Conservation (phyloP, 2,329 filamentous ascomycete genomes). For the Periconia digitata region DNA sequence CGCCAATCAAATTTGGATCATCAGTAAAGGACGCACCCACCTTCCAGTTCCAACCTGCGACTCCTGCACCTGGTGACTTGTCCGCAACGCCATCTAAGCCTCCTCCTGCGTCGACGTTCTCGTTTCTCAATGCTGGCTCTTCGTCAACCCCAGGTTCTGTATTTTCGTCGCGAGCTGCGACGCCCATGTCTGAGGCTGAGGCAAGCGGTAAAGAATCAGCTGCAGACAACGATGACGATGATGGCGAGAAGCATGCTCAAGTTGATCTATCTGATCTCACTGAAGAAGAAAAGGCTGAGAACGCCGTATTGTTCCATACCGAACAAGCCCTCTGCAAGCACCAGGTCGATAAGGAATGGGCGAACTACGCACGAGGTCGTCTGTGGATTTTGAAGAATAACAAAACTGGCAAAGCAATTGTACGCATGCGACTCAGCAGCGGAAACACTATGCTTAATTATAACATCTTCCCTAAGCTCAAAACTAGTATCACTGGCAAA, state of each 20-base stretch:
- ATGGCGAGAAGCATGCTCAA: constrained; percentile 29
- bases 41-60: constrained; percentile 31
- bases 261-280: constrained; percentile 36
- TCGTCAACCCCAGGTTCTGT: constrained; percentile 31
- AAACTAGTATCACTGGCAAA: constrained; percentile 22
- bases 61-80: constrained; percentile 24
- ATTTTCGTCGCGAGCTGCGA: constrained; percentile 39
- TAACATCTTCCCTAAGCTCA: constrained; percentile 28
- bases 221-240: constrained; percentile 30
- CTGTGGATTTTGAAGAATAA: constrained; percentile 43
- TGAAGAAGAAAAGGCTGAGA: constrained; percentile 29
- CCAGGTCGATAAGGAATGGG: constrained; percentile 32
- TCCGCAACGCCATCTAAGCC: constrained; percentile 32
- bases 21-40: constrained; percentile 23
- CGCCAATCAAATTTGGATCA: constrained; percentile 39
- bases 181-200: constrained; percentile 39
- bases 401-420: constrained; percentile 30
- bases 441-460: constrained; percentile 38
- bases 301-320: constrained; percentile 38
- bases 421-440: constrained; percentile 36
- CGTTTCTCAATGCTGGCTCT: constrained; percentile 22
- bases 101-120: constrained; percentile 23
- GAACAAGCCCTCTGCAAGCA: constrained; percentile 32
- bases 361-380: constrained; percentile 33
- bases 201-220: constrained; percentile 28